Evolutionary conservation across 805 yeast genomes (phyloP).

Genomic region (Candida alai): DNA sequence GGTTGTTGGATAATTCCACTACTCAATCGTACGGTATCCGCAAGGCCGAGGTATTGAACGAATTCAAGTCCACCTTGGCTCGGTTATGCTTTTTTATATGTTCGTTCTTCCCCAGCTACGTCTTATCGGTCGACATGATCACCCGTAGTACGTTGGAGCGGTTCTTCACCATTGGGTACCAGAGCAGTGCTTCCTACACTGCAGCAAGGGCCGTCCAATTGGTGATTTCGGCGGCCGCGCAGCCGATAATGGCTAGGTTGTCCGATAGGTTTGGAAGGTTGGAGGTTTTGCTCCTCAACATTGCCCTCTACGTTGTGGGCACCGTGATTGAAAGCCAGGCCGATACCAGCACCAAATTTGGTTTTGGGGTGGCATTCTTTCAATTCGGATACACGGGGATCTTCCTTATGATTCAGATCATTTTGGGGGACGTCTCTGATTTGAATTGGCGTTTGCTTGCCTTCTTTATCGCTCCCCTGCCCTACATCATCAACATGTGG

Average conservation of each 20-base stretch:
- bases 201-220: slow-evolving; percentile 55
- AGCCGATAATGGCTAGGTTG: slow-evolving; percentile 57
- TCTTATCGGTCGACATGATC: slow-evolving; percentile 54
- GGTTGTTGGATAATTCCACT: too few species aligned
- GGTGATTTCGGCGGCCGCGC: slow-evolving; percentile 66
- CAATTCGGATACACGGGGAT: slow-evolving; percentile 58
- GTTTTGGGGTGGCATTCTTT: slow-evolving; percentile 59
- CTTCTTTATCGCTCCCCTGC: slow-evolving; percentile 66
- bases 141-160: slow-evolving; percentile 40
- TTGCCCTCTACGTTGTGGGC: slow-evolving; percentile 56
- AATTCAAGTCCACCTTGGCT: slow-evolving; percentile 11
- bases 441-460: too few species aligned
- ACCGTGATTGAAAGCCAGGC: slow-evolving; percentile 62
- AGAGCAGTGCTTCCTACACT: slow-evolving; percentile 50
- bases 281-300: slow-evolving; percentile 43
- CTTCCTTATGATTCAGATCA: slow-evolving; percentile 49
- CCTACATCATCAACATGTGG: slow-evolving; percentile 77
- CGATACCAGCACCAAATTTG: slow-evolving; percentile 49
- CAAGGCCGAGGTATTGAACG: slow-evolving; percentile 3
- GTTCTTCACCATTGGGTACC: slow-evolving; percentile 53
- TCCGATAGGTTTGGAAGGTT: slow-evolving; percentile 66
- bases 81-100: slow-evolving; percentile 41
- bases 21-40: slow-evolving; percentile 4
- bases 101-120: slow-evolving; percentile 54
- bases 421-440: slow-evolving; percentile 62